phyloP scores from a whole-genome alignment of 1,284 basidiomycete genomes.

The Tilletia horrida region DNA sequence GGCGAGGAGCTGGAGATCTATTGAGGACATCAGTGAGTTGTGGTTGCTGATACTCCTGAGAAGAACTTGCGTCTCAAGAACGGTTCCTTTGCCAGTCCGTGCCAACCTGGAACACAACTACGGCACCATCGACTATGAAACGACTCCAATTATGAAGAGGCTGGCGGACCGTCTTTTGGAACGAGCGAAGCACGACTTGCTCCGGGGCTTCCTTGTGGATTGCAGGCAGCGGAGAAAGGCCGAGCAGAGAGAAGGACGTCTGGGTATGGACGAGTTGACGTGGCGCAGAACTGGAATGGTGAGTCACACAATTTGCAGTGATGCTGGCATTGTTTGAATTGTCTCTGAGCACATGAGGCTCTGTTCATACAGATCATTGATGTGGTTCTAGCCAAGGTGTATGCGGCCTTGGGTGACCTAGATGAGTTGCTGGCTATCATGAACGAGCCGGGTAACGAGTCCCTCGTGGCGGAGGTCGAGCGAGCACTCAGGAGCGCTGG shows the following conservation, averaged over 20 bases:
- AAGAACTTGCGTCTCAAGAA: not conserved
- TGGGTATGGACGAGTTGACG: conserved; percentile 14
- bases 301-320: not conserved
- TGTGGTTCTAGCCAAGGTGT: conserved; percentile 13
- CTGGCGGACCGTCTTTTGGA: conserved; percentile 24
- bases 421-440: not conserved
- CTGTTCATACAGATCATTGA: conserved; percentile 4
- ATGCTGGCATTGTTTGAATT: too few species aligned
- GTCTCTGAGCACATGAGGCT: too few species aligned
- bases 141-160: conserved; percentile 21
- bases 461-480: not conserved
- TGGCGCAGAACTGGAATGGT: conserved; percentile 11
- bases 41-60: not conserved
- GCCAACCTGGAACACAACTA: conserved; percentile 40
- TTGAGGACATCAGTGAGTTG: conserved; percentile 2
- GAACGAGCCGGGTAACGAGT: conserved; percentile 10
- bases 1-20: not conserved
- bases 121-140: conserved; percentile 25
- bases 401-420: conserved; percentile 5
- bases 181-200: conserved; percentile 30
- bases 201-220: conserved; percentile 21
- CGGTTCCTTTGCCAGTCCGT: conserved; percentile 16
- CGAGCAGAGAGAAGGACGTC: conserved; percentile 8
- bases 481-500: not conserved
- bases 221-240: not conserved